Base-by-base conservation (phyloP, 768 basidiomycete species). In the Rhodocollybia butyracea region DNA sequence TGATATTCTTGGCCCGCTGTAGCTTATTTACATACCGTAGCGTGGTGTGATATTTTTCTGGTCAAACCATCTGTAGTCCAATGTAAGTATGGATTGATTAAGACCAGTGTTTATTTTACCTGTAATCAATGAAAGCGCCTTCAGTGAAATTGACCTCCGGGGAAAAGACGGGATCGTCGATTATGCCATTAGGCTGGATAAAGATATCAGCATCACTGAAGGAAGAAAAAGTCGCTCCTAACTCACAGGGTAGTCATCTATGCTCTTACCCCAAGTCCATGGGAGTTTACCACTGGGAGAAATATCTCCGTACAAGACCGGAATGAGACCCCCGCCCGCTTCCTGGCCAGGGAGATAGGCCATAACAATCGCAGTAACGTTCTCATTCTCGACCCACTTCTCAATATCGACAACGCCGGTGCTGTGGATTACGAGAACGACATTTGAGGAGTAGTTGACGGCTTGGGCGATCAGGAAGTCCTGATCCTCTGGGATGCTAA, bases 261-360 rank as follows among this genome's bases (percentile, higher is more conserved):
- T 47, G 17, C 64, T 54, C 68, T 77, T 78, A 27, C 77, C 80
- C 55, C 82, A 78, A 5, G 82, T 82, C 64, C 78, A 83, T 5
- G 81, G 79, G 11, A 83, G 66, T 24, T 76, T 64, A 2, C 73
- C 82, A n/a, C 73, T 74, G 2, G 81, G 81, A 64, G 78, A 82
- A 56, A 74, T 73, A 27, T 63, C 68, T 13, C 82, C 82, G 51
- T 73, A 83, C 8, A 83, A 66, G 31, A 83, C 72, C 50, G 83
- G 81, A 13, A 74, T 71, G 40, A 83, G 63, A 21, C 74, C 60
- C 66, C 80, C 80, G 2, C 82, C 82, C 1, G 73, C 66, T 66
- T 83, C 81, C 61, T 79, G 76, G 19, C 79, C 80, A 19, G 69
- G 71, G 15, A 78, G 53, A 34, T 71, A 70, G 12, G 78, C 77